Evolutionary conservation across 768 basidiomycete genomes (phyloP).

Genomic region (Trametes sanguinea): DNA sequence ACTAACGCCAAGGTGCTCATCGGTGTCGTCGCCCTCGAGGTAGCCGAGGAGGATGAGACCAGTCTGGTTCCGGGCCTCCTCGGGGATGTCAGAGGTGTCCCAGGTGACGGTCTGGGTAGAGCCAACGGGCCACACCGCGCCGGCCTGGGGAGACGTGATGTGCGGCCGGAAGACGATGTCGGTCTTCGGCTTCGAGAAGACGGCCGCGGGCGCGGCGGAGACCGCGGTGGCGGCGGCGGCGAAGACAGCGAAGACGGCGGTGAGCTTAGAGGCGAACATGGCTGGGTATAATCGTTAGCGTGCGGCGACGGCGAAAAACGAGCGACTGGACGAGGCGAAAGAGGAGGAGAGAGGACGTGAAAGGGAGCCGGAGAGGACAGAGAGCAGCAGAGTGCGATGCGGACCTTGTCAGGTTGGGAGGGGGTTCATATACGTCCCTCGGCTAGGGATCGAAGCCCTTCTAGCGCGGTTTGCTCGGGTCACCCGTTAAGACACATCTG

Average conservation of each 20-base stretch:
- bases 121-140: slow-evolving; percentile 41
- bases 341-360: not conserved
- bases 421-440: slow-evolving; percentile 13
- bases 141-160: slow-evolving; percentile 42
- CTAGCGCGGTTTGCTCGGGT: slow-evolving; percentile 10
- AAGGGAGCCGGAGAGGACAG: not conserved
- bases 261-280: slow-evolving; percentile 24
- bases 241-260: slow-evolving; percentile 27
- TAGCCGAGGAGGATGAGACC: slow-evolving; percentile 51
- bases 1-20: slow-evolving; percentile 56
- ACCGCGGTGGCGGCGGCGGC: slow-evolving; percentile 35
- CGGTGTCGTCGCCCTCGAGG: slow-evolving; percentile 33
- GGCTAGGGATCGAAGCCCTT: slow-evolving; percentile 5
- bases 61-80: slow-evolving; percentile 35
- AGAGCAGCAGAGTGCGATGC: slow-evolving; percentile 9
- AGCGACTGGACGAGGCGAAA: slow-evolving; percentile 8
- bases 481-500: not conserved
- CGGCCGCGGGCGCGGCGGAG: slow-evolving; percentile 28
- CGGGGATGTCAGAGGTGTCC: slow-evolving; percentile 44
- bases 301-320: slow-evolving; percentile 6
- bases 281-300: slow-evolving; percentile 8
- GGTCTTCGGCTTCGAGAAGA: slow-evolving; percentile 32
- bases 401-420: not conserved
- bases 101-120: slow-evolving; percentile 45
- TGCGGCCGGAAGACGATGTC: slow-evolving; percentile 43